A percentile compares a stretch with the other conserved stretches of the same genome.
phyloP scores from a whole-genome alignment of 2,329 filamentous ascomycete genomes.

The Exophiala bonariae region DNA sequence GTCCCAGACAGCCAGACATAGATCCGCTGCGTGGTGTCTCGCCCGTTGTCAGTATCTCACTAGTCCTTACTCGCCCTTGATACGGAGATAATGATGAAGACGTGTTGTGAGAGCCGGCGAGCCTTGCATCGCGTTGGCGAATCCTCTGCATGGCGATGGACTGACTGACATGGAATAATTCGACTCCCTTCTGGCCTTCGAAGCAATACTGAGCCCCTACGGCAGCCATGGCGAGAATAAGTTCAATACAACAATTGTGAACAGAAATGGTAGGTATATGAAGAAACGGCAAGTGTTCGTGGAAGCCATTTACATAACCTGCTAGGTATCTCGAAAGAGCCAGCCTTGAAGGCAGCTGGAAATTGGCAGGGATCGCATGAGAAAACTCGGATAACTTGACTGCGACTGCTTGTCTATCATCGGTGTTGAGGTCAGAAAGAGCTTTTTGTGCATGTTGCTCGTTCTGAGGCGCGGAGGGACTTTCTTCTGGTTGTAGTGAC shows the following conservation, averaged over 20 bases:
- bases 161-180: constrained; percentile 25
- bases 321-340: constrained; percentile 29
- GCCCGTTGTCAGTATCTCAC: constrained; percentile 4
- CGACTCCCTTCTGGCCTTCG: constrained; percentile 26
- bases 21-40: constrained; percentile 19
- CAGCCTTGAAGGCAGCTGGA: constrained; percentile 28
- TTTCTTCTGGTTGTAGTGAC: constrained; percentile 40
- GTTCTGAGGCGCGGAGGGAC: constrained; percentile 16
- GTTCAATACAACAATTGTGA: constrained; percentile 22
- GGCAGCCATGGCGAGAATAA: constrained; percentile 28
- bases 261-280: constrained; percentile 24
- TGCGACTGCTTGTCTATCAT: constrained; percentile 33
- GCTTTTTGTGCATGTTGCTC: constrained; percentile 23
- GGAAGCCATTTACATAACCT: constrained; percentile 29
- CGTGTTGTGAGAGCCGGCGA: constrained; percentile 21
- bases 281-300: constrained; percentile 30
- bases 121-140: constrained; percentile 21
- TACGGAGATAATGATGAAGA: constrained; percentile 26
- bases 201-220: constrained; percentile 29
- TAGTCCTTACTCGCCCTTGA: constrained; percentile 9
- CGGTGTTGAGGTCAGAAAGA: constrained; percentile 36
- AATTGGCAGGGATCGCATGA: constrained; percentile 18
- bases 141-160: constrained; percentile 28
- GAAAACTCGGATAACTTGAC: constrained; percentile 25
- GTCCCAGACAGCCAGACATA: constrained; percentile 20